phyloP scores from a whole-genome alignment of 2,329 filamentous ascomycete species.

The Verticillium albo-atrum region DNA sequence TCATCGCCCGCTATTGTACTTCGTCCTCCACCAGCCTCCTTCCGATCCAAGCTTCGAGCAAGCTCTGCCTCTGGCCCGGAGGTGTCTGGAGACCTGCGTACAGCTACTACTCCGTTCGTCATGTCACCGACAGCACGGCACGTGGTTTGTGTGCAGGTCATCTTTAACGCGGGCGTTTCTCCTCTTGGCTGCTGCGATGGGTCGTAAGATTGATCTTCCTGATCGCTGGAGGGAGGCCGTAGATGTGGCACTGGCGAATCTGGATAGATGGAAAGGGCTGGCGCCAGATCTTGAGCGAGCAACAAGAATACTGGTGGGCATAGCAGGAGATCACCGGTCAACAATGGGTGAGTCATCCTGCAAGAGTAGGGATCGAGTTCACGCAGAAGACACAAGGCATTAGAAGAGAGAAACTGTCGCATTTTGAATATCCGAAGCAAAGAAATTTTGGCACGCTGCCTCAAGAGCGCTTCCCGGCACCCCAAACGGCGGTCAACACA shows the following conservation, averaged over 20 bases:
- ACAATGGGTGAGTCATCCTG: too few relatives aligned
- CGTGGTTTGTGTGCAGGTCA: constrained; percentile 19
- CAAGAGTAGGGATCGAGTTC: too few relatives aligned
- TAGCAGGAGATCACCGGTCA: not conserved
- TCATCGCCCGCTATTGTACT: constrained; percentile 24
- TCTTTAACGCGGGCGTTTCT: constrained; percentile 17
- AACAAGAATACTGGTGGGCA: constrained; percentile 3
- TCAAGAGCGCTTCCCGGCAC: not conserved
- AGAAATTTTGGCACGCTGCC: not conserved
- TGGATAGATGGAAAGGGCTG: constrained; percentile 16
- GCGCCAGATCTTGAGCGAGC: constrained; percentile 12
- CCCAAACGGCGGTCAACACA: not conserved
- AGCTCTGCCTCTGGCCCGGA: constrained; percentile 13
- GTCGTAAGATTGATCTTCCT: constrained; percentile 10
- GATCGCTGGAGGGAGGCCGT: constrained; percentile 16
- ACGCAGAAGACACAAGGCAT: not conserved
- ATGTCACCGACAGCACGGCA: constrained; percentile 25
- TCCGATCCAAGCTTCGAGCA: constrained; percentile 7
- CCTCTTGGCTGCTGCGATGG: constrained; percentile 18
- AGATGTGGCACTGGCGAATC: constrained; percentile 10
- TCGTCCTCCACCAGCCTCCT: constrained; percentile 16
- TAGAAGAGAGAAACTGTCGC: not conserved
- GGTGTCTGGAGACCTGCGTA: constrained; percentile 16
- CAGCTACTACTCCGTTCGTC: constrained; percentile 12
- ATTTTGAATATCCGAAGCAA: not conserved